A percentile compares a stretch with the other conserved stretches of the same genome.
Conservation (phyloP, 129 eudicot genomes). For the Tanacetum coccineum region DNA sequence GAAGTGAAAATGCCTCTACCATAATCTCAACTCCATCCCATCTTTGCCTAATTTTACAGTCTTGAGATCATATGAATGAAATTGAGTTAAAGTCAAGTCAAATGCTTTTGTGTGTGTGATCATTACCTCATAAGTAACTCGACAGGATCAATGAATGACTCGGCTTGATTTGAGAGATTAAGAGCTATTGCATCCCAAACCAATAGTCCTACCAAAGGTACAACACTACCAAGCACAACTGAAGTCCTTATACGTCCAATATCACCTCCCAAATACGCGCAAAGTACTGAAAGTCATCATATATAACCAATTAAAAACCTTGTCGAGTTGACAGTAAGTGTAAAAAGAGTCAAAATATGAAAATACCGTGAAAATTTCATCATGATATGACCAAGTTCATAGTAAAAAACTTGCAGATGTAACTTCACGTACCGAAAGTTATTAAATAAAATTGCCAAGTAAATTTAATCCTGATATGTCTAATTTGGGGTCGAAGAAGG, state of each 20-base stretch:
- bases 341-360: too few species aligned
- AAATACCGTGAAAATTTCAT: background rate
- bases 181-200: slow-evolving; percentile 75
- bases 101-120: slow-evolving; percentile 10
- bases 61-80: background rate
- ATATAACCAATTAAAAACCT: too few species aligned
- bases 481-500: background rate
- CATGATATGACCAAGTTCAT: background rate
- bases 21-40: slow-evolving; percentile 73
- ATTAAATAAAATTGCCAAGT: background rate
- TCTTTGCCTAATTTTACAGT: slow-evolving; percentile 41
- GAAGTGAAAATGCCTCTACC: slow-evolving; percentile 87
- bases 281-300: slow-evolving; percentile 54
- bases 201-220: slow-evolving; percentile 65
- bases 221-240: slow-evolving; percentile 62
- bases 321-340: too few species aligned
- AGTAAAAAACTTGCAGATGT: background rate
- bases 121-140: slow-evolving; percentile 68
- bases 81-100: slow-evolving; percentile 15
- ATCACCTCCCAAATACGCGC: slow-evolving; percentile 82
- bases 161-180: slow-evolving; percentile 48
- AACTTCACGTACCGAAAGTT: slow-evolving; percentile 1
- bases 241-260: slow-evolving; percentile 66
- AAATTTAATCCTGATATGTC: background rate
- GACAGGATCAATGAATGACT: slow-evolving; percentile 63